Conservation (phyloP, 139 green algal species). For the Limnomonas spitsbergensis region DNA sequence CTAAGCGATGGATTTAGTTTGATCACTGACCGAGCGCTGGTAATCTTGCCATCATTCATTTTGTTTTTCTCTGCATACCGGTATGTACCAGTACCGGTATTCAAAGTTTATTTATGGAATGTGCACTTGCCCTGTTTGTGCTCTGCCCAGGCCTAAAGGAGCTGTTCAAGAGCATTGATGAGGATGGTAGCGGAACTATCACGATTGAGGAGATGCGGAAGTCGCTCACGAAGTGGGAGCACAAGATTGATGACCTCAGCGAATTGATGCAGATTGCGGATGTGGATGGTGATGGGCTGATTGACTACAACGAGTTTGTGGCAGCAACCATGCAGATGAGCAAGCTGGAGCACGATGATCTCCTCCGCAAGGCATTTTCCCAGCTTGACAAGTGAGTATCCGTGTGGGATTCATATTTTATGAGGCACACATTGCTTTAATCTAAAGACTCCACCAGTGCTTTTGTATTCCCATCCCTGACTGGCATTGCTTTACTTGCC, state of each 20-base stretch:
- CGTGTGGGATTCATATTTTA: not conserved
- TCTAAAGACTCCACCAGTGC: not conserved
- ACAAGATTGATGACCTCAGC: conserved; percentile 37
- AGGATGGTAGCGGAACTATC: conserved; percentile 72
- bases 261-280: conserved; percentile 79
- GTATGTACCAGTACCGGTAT: no score
- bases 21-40: no score
- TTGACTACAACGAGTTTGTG: conserved; percentile 91
- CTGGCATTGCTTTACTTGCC: not conserved
- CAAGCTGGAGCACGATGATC: conserved; percentile 82
- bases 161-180: conserved; percentile 79
- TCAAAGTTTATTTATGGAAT: no score
- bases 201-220: conserved; percentile 72
- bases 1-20: no score
- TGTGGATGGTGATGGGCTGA: conserved; percentile 74
- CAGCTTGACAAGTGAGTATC: conserved; percentile 61
- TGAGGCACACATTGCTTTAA: not conserved
- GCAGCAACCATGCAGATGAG: conserved; percentile 79
- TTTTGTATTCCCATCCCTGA: not conserved
- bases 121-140: not conserved
- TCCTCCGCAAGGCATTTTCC: conserved; percentile 69
- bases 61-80: no score
- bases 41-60: no score
- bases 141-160: conserved; percentile 42
- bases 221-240: conserved; percentile 53